Evolutionary conservation across 2,329 filamentous ascomycete genomes (phyloP), one percentile per base, ranked within the genome.

Genomic region (Didymella lethalis): DNA sequence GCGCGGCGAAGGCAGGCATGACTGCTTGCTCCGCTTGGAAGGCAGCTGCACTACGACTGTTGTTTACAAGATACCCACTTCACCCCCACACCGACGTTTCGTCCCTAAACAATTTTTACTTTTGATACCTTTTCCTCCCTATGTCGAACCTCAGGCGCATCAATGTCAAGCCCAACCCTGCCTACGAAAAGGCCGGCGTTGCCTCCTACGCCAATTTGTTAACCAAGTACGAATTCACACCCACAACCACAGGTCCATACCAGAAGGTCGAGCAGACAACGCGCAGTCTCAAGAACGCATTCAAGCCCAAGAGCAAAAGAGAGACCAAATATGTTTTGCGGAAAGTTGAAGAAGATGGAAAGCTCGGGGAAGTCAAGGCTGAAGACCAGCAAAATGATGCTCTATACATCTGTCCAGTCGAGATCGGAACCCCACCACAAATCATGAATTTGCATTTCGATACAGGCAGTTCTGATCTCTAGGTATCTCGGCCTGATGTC

Each of bases 401-500:
- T 0, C 50, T 69, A 18, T 81, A 81, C 66, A 74, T 81, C 7
- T 78, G 74, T 58, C 84, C 86, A 0, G 84, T 92, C 44, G 81
- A 79, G 4, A 80, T 91, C 58, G 90, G 89, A 31, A 78, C 84
- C 67, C 86, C 89, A 64, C 83, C 78, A 1, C 68, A 71, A 47
- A 67, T 60, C 23, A 72, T 90, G 63, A 83, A 86, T 61, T 70
- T 92, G 57, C 87, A 91, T 71, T 84, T 92, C 59, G 90, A 92
- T 65, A 92, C 90, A 16, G 88, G 81, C 53, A 88, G 80, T 57
- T 83, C 86, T 29, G 88, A 90, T 75, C 83, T 90, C 85, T 86
- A 75, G 77, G 84, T 78, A 48, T 32, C 49, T 52, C 6, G 23
- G 7, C 0, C 38, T 38, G 28, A 38, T n/a, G 32, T 45, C 1